phyloP scores from a whole-genome alignment of 139 green algal genomes.

The Asterochloris erici region DNA sequence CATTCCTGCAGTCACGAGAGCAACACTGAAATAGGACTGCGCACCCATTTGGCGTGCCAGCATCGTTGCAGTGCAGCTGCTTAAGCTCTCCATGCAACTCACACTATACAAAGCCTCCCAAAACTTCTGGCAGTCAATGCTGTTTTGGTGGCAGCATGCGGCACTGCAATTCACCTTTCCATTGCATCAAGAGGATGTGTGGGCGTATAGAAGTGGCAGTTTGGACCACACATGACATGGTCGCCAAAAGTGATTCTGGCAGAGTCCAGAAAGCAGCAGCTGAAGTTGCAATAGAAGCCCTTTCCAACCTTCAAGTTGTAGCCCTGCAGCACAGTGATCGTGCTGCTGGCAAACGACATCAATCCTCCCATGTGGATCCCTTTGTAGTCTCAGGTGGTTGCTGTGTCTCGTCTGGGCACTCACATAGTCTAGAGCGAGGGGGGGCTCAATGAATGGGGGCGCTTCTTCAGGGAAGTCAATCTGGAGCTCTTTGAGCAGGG shows the following conservation, averaged over 20 bases:
- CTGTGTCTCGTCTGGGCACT: background rate
- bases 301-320: conserved; percentile 44
- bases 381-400: background rate
- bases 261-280: conserved; percentile 38
- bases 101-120: no score
- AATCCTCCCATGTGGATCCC: background rate
- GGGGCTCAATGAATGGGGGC: conserved; percentile 47
- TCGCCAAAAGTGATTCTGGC: conserved; percentile 37
- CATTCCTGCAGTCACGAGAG: conserved; percentile 4
- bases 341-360: background rate
- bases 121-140: no score
- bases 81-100: no score
- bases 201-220: conserved; percentile 21
- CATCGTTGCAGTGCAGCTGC: no score
- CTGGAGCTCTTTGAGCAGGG: conserved; percentile 19
- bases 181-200: conserved; percentile 6
- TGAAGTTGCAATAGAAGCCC: conserved; percentile 39
- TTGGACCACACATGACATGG: conserved; percentile 39
- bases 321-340: conserved; percentile 5
- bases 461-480: conserved; percentile 21
- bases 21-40: no score
- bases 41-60: no score
- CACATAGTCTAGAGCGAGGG: conserved; percentile 42
- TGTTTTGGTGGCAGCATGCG: no score
- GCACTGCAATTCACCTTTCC: background rate